These are phyloP conservation scores for Ustilago loliicola DNA, from an alignment of 1,284 basidiomycete species.

Conservation along the genomic window DNA sequence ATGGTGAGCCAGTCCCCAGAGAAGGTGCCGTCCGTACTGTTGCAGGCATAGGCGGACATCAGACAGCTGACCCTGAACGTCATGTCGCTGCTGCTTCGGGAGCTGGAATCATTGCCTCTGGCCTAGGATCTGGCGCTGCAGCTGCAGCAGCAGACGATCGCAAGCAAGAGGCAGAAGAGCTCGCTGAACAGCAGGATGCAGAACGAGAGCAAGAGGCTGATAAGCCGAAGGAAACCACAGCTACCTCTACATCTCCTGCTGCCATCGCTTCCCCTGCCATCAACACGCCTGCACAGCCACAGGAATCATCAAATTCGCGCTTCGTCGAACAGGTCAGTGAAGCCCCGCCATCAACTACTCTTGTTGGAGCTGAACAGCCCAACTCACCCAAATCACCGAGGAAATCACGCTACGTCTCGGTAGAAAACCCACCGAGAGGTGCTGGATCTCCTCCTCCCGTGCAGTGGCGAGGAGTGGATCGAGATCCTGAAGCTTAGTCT, in stretches of 20 bases:
- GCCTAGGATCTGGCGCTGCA: constrained; percentile 28
- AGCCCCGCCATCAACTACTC: no score
- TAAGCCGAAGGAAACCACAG: not conserved
- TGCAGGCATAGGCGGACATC: constrained; percentile 21
- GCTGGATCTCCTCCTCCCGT: constrained; percentile 38
- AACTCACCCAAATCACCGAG: constrained; percentile 15
- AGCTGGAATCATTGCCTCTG: constrained; percentile 29
- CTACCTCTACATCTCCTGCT: not conserved
- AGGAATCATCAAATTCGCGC: constrained; percentile 9
- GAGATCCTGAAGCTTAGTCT: not conserved
- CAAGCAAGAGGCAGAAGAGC: constrained; percentile 20
- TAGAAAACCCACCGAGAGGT: constrained; percentile 49
- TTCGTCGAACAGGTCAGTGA: constrained; percentile 20
- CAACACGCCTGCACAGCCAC: not conserved
- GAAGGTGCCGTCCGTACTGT: constrained; percentile 22
- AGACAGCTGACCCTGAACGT: constrained; percentile 19
- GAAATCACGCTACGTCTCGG: constrained; percentile 31
- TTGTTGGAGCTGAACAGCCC: no score
- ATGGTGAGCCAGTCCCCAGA: not conserved
- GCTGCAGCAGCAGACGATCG: constrained; percentile 28
- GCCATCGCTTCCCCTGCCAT: not conserved
- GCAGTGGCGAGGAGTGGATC: constrained; percentile 34
- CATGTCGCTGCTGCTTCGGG: constrained; percentile 18
- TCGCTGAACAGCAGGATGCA: constrained; percentile 22
- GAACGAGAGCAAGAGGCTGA: not conserved